phyloP scores from a whole-genome alignment of 768 basidiomycete species.

The Cystobasidium ongulense region DNA sequence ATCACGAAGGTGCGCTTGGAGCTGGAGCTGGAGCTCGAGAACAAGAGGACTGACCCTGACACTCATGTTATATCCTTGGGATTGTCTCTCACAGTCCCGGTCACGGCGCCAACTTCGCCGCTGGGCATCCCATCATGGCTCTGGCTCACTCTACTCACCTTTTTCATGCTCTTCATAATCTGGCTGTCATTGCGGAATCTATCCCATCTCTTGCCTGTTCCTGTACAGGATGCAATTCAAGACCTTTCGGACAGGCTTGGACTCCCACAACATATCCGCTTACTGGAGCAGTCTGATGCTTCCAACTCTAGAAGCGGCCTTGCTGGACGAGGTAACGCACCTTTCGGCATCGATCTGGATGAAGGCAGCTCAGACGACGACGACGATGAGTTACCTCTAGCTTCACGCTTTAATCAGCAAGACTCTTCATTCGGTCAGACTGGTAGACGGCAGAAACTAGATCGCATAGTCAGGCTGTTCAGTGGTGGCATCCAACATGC shows the following conservation, averaged over 20 bases:
- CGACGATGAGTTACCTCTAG: slow-evolving; percentile 25
- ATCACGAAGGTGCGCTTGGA: neutral
- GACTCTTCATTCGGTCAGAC: neutral
- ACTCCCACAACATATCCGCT: neutral
- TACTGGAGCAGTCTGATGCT: neutral
- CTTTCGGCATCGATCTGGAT: neutral
- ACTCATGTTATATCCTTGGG: too few species aligned
- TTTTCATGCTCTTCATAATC: slow-evolving; percentile 23
- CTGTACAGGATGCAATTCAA: slow-evolving; percentile 3
- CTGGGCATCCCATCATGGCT: slow-evolving; percentile 22
- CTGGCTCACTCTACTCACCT: slow-evolving; percentile 25
- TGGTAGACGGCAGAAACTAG: slow-evolving; percentile 3
- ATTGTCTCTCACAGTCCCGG: neutral
- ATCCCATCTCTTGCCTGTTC: slow-evolving; percentile 2
- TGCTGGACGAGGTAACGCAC: neutral
- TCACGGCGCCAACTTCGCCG: neutral
- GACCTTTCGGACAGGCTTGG: neutral
- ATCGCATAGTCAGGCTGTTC: slow-evolving; percentile 9
- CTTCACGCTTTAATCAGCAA: neutral
- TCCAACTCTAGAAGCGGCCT: neutral
- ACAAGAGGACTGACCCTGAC: too few species aligned
- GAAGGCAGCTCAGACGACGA: slow-evolving; percentile 12
- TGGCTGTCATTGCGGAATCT: slow-evolving; percentile 13
- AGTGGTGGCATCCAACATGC: neutral
- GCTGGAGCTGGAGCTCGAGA: neutral